phyloP scores from a whole-genome alignment of 306 rosid genomes.

The Casuarina cunninghamiana region DNA sequence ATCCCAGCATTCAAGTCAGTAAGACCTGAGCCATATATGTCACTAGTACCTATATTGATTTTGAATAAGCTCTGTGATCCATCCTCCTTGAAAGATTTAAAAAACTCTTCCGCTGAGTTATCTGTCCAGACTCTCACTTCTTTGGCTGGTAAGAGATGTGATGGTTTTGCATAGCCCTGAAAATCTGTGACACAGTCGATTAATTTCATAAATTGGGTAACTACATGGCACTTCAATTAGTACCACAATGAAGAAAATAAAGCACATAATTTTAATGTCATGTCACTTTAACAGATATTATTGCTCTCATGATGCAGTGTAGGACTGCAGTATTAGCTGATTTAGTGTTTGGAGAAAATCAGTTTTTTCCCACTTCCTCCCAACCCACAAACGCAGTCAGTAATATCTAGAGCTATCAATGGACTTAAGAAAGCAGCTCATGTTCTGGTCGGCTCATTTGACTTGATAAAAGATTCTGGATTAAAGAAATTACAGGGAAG shows the following conservation, averaged over 20 bases:
- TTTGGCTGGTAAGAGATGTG: conserved; percentile 58
- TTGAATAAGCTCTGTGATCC: conserved; percentile 45
- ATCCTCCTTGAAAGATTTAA: conserved; percentile 42
- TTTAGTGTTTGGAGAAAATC: background rate
- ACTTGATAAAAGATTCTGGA: background rate
- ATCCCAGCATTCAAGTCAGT: conserved; percentile 67
- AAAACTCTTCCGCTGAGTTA: conserved; percentile 38
- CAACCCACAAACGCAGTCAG: background rate
- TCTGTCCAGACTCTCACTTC: conserved; percentile 54
- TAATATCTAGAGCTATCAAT: background rate
- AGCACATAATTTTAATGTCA: background rate
- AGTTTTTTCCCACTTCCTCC: background rate
- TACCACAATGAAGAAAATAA: background rate
- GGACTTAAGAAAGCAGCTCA: background rate
- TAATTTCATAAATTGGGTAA: conserved; percentile 6
- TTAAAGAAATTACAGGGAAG: background rate
- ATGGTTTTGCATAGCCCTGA: conserved; percentile 63
- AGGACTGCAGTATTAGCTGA: background rate
- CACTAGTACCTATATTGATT: conserved; percentile 70
- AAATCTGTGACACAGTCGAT: conserved; percentile 50
- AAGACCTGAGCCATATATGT: conserved; percentile 60
- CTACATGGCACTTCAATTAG: background rate
- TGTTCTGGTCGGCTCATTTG: background rate
- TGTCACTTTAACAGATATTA: background rate
- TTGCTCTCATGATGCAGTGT: background rate